These are phyloP conservation scores for Toxicodendron radicans DNA, from an alignment of 345 rosid genomes.

Conservation along the genomic window DNA sequence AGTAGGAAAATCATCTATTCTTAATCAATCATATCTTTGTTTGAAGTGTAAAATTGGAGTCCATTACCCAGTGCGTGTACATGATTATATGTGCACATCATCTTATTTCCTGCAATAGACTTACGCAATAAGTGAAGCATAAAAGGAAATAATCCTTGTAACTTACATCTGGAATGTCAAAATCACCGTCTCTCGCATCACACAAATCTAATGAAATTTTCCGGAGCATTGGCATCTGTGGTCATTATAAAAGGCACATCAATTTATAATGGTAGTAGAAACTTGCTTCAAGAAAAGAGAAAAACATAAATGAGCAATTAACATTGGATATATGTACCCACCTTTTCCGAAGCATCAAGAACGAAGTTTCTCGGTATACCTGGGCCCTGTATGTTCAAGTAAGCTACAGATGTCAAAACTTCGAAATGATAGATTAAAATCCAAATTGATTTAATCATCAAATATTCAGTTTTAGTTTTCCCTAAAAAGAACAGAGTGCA, in stretches of 20 bases:
- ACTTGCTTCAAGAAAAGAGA: background rate
- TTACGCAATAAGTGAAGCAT: background rate
- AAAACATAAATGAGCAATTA: background rate
- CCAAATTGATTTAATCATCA: background rate
- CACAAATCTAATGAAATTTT: slow-evolving; percentile 61
- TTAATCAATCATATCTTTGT: background rate
- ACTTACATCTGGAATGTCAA: slow-evolving; percentile 66
- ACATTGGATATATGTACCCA: slow-evolving; percentile 20
- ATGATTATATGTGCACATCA: background rate
- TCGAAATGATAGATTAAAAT: slow-evolving; percentile 1
- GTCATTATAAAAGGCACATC: background rate
- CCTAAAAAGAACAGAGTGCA: background rate
- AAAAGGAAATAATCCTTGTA: background rate
- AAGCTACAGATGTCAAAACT: background rate
- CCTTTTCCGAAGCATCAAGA: slow-evolving; percentile 62
- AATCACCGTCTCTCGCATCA: slow-evolving; percentile 68
- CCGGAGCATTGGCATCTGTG: slow-evolving; percentile 74
- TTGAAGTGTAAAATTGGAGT: background rate
- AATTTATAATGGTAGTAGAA: slow-evolving; percentile 3
- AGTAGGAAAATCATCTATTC: background rate
- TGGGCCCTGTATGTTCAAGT: slow-evolving; percentile 45
- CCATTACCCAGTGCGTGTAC: background rate
- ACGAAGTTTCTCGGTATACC: slow-evolving; percentile 61
- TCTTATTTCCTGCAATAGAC: slow-evolving; percentile 7
- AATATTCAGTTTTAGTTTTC: slow-evolving; percentile 3